Conservation (phyloP, 2,329 filamentous ascomycete species). For the Sporothrix protearum region DNA sequence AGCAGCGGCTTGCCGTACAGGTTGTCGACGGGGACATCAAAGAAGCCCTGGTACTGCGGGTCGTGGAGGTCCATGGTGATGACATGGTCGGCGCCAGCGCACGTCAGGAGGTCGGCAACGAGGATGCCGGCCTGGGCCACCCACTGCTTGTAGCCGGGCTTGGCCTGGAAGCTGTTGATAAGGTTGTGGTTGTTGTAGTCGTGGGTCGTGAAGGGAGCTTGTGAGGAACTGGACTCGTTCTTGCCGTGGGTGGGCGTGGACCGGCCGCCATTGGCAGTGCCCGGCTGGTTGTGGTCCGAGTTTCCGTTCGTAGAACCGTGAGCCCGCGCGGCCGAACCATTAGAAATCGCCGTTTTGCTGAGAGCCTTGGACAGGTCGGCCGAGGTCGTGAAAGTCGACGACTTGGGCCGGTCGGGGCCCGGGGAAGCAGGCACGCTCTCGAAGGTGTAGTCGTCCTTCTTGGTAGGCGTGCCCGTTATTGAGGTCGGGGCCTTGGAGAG, state of each 20-base stretch:
- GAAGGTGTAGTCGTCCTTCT: conserved; percentile 70
- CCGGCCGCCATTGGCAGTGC: conserved; percentile 32
- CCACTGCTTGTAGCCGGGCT: conserved; percentile 97
- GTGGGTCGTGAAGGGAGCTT: conserved; percentile 56
- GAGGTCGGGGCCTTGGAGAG: conserved; percentile 60
- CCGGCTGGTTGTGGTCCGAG: conserved; percentile 7
- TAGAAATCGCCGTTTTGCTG: conserved; percentile 60
- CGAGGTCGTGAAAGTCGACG: conserved; percentile 62
- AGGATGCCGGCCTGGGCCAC: conserved; percentile 95
- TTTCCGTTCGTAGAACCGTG: conserved; percentile 36
- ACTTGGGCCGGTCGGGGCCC: conserved; percentile 65
- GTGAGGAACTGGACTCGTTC: conserved; percentile 41
- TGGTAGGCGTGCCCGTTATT: conserved; percentile 36
- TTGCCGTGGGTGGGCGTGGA: conserved; percentile 37
- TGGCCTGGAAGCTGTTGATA: conserved; percentile 63
- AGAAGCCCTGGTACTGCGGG: conserved; percentile 96
- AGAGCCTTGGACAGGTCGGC: conserved; percentile 72
- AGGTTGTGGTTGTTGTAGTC: conserved; percentile 60
- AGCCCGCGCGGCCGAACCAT: conserved; percentile 38
- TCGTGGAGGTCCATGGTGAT: conserved; percentile 96
- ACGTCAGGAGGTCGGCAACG: conserved; percentile 89
- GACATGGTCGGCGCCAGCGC: conserved; percentile 92
- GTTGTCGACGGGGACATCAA: conserved; percentile 98
- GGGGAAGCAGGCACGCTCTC: conserved; percentile 90
- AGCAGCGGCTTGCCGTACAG: conserved; percentile 79